These are phyloP conservation scores for Mrakia blollopis DNA, from an alignment of 768 basidiomycete genomes.

Conservation along the genomic window DNA sequence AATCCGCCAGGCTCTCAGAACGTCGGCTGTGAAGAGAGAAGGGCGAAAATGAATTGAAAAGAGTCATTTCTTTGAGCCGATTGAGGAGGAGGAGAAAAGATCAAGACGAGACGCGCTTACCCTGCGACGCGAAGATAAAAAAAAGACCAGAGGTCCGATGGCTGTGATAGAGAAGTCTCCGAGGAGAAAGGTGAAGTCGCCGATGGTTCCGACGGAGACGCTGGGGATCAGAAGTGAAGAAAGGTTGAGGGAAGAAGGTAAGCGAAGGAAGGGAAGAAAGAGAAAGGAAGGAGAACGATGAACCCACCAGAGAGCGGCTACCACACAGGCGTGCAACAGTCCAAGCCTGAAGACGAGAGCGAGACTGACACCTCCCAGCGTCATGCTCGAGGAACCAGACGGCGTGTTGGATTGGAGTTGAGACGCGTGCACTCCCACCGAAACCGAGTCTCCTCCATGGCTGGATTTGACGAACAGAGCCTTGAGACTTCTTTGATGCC, in stretches of 20 bases:
- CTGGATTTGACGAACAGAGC: not conserved
- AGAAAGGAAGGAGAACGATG: no score
- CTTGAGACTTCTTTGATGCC: not conserved
- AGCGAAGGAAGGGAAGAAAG: not conserved
- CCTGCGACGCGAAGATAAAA: constrained; percentile 9
- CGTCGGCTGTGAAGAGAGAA: not conserved
- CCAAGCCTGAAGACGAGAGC: not conserved
- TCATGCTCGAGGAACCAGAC: not conserved
- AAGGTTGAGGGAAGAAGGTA: not conserved
- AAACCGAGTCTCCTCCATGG: not conserved
- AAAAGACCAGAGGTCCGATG: constrained; percentile 3
- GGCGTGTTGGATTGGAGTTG: not conserved
- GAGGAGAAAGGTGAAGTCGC: not conserved
- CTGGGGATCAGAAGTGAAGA: not conserved
- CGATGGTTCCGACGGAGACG: not conserved
- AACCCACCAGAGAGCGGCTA: not conserved
- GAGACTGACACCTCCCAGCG: not conserved
- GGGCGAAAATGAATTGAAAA: not conserved
- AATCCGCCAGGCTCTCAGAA: not conserved
- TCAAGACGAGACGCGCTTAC: not conserved
- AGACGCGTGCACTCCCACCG: not conserved
- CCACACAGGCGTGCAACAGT: not conserved
- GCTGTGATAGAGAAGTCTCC: not conserved
- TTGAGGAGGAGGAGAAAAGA: not conserved
- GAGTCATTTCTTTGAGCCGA: not conserved